phyloP scores from a whole-genome alignment of 2,329 filamentous ascomycete genomes.

The Furcasterigmium furcatum region DNA sequence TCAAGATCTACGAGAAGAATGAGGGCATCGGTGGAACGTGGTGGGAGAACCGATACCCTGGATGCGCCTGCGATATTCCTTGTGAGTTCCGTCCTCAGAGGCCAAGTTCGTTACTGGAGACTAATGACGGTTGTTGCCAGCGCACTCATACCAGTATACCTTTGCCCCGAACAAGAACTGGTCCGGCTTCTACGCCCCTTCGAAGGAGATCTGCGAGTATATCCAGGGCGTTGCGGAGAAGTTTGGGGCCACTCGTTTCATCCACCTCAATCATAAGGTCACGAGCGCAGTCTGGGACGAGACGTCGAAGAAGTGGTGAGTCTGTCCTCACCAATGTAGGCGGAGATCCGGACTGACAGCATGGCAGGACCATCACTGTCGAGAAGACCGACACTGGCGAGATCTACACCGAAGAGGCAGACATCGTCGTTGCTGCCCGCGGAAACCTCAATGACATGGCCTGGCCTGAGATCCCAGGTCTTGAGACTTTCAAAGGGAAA shows the following conservation, averaged over 20 bases:
- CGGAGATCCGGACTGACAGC: slow-evolving; percentile 10
- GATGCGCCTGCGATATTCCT: slow-evolving; percentile 46
- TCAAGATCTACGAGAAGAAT: slow-evolving; percentile 52
- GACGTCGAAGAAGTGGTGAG: slow-evolving; percentile 32
- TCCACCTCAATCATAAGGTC: slow-evolving; percentile 40
- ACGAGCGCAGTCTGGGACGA: slow-evolving; percentile 36
- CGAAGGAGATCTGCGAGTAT: slow-evolving; percentile 45
- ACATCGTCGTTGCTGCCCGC: slow-evolving; percentile 25
- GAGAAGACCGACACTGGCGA: slow-evolving; percentile 28
- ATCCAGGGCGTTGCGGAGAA: slow-evolving; percentile 42
- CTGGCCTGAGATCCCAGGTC: slow-evolving; percentile 45
- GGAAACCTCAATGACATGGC: slow-evolving; percentile 37
- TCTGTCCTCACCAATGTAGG: slow-evolving; percentile 8
- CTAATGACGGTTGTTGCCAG: no score
- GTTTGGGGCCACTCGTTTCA: slow-evolving; percentile 42
- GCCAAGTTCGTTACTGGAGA: neutral
- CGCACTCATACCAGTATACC: slow-evolving; percentile 53
- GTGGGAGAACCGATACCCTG: slow-evolving; percentile 57
- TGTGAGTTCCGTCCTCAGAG: slow-evolving; percentile 3
- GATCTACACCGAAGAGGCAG: slow-evolving; percentile 29
- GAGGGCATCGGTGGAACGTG: slow-evolving; percentile 53
- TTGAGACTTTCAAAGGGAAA: slow-evolving; percentile 42
- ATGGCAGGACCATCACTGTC: neutral
- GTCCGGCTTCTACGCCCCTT: slow-evolving; percentile 47
- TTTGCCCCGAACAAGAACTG: slow-evolving; percentile 54